Evolutionary conservation across 768 basidiomycete genomes (phyloP).

Genomic region (Russula sp.): DNA sequence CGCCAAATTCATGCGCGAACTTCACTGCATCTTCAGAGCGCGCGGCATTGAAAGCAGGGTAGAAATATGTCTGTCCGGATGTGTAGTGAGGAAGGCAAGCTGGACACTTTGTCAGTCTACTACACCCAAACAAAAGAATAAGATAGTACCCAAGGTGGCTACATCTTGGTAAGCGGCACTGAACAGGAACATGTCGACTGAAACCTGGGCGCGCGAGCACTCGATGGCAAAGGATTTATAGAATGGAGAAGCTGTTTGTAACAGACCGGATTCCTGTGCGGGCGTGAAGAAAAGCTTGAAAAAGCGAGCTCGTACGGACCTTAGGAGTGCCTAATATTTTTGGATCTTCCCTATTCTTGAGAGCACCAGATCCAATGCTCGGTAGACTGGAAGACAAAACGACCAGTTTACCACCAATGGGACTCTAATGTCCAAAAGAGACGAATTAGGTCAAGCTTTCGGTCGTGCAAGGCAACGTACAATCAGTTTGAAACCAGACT

Average conservation of each 20-base stretch:
- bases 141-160: conserved; percentile 72
- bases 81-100: conserved; percentile 96
- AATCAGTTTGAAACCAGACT: conserved; percentile 95
- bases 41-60: conserved; percentile 95
- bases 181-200: conserved; percentile 99
- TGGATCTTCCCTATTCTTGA: conserved; percentile 96
- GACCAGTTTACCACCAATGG: conserved; percentile 93
- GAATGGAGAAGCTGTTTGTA: conserved; percentile 92
- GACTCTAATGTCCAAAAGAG: conserved; percentile 53
- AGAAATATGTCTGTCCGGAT: conserved; percentile 96
- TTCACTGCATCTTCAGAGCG: conserved; percentile 95
- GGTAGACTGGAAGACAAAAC: conserved; percentile 85
- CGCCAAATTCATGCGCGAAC: conserved; percentile 96
- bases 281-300: background rate
- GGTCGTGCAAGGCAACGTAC: conserved; percentile 40
- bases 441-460: conserved; percentile 1
- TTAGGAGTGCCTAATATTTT: conserved; percentile 95
- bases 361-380: conserved; percentile 80
- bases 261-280: conserved; percentile 79
- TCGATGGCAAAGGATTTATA: conserved; percentile 99
- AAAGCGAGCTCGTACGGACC: conserved; percentile 41
- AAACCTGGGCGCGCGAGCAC: conserved; percentile 94
- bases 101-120: conserved; percentile 34
- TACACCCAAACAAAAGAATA: conserved; percentile 3
- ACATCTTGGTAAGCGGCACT: conserved; percentile 93